These are phyloP conservation scores for Salvia miltiorrhiza DNA, from an alignment of 257 asterid genomes.

Conservation along the genomic window DNA sequence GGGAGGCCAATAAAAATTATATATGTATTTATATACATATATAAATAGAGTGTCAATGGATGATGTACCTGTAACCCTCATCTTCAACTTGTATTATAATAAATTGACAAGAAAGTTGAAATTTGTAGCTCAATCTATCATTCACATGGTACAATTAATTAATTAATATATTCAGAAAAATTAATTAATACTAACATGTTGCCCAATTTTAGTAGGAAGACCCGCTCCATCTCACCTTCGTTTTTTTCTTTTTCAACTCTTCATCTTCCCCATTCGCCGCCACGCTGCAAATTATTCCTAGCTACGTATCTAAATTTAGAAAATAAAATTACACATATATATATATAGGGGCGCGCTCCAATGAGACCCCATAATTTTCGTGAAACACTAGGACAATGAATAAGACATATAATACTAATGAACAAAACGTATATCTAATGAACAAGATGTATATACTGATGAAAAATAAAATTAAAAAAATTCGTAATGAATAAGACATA, in stretches of 20 bases:
- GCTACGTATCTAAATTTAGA: background rate
- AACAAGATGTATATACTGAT: no score
- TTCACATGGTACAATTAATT: slow-evolving; percentile 21
- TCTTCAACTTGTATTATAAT: slow-evolving; percentile 22
- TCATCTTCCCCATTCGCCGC: slow-evolving; percentile 16
- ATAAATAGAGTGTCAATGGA: slow-evolving; percentile 1
- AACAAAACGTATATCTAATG: no score
- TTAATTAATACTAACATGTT: slow-evolving; percentile 1
- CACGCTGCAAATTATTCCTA: background rate
- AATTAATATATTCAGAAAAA: no score
- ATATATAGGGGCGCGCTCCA: no score
- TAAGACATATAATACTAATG: no score
- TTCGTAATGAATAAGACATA: no score
- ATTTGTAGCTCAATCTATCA: background rate
- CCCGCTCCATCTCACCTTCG: slow-evolving; percentile 21
- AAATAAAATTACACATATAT: no score
- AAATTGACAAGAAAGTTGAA: slow-evolving; percentile 31
- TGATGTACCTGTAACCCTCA: background rate
- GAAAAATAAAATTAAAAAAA: no score
- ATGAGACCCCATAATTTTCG: no score
- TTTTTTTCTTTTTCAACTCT: slow-evolving; percentile 32
- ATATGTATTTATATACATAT: background rate
- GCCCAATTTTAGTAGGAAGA: slow-evolving; percentile 15
- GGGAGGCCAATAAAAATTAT: slow-evolving; percentile 5
- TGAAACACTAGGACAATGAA: no score